phyloP scores from a whole-genome alignment of 2,329 filamentous ascomycete genomes.

The Beauveria asiatica region DNA sequence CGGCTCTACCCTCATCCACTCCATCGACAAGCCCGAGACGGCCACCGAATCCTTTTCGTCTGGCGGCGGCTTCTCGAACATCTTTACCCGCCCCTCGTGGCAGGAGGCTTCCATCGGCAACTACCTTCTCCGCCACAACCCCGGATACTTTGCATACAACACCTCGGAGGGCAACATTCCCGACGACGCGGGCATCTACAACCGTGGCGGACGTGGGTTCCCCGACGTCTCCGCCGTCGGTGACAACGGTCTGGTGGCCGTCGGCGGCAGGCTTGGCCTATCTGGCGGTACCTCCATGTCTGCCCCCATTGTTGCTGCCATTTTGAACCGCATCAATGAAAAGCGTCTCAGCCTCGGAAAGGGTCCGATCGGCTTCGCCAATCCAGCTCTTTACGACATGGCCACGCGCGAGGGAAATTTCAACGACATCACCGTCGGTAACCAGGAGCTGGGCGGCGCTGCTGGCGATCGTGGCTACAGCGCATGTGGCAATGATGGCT shows the following conservation, averaged over 20 bases:
- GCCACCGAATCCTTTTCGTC: slow-evolving; percentile 38
- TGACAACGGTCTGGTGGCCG: slow-evolving; percentile 33
- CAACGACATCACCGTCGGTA: slow-evolving; percentile 19
- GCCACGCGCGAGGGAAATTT: slow-evolving; percentile 11
- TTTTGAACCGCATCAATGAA: slow-evolving; percentile 24
- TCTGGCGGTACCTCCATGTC: slow-evolving; percentile 39
- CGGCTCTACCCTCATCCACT: slow-evolving; percentile 38
- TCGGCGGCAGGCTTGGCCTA: slow-evolving; percentile 33
- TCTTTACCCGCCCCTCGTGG: slow-evolving; percentile 37
- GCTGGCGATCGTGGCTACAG: slow-evolving; percentile 1
- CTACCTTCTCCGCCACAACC: slow-evolving; percentile 25
- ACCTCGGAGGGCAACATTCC: slow-evolving; percentile 23
- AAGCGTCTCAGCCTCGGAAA: slow-evolving; percentile 25
- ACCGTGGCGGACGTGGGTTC: slow-evolving; percentile 28
- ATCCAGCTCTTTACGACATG: slow-evolving; percentile 20
- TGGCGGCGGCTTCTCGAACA: slow-evolving; percentile 40
- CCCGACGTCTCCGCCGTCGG: slow-evolving; percentile 38
- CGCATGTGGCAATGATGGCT: slow-evolving; percentile 20
- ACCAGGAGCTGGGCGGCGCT: slow-evolving; percentile 12
- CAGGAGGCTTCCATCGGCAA: slow-evolving; percentile 30
- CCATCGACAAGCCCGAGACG: slow-evolving; percentile 32
- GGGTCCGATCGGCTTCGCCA: slow-evolving; percentile 29
- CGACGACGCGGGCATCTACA: slow-evolving; percentile 35
- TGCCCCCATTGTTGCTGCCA: slow-evolving; percentile 15
- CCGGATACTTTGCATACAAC: slow-evolving; percentile 20